These are phyloP conservation scores for Tolypocladium nubicola DNA, from an alignment of 2,329 filamentous ascomycete genomes.

Conservation along the genomic window DNA sequence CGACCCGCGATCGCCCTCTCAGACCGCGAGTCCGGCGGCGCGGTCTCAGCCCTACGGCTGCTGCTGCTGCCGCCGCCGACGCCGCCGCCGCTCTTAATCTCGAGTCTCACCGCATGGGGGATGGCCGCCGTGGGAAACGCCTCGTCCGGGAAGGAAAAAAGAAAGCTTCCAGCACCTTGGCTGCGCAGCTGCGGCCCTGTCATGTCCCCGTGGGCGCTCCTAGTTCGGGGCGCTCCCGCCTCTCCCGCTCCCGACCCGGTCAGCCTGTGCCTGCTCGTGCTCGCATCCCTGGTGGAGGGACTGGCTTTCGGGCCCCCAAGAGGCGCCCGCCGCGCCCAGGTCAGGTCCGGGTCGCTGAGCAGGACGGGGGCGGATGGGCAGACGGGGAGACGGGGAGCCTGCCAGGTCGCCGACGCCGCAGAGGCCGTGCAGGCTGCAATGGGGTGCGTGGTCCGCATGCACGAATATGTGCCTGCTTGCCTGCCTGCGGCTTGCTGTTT, in stretches of 20 bases:
- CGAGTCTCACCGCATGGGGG: conserved; percentile 1
- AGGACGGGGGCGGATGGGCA: neutral
- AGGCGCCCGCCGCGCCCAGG: neutral
- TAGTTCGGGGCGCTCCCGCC: neutral
- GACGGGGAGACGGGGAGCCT: neutral
- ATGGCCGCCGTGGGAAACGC: neutral
- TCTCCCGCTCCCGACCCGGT: neutral
- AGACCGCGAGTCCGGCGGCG: neutral
- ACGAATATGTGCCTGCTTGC: neutral
- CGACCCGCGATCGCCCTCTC: neutral
- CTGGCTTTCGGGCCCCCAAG: neutral
- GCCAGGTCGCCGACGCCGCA: neutral
- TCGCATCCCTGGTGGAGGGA: neutral
- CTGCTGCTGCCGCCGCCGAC: neutral
- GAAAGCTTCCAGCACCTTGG: neutral
- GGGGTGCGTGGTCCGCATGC: neutral
- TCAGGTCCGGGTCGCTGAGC: neutral
- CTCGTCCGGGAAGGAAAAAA: neutral
- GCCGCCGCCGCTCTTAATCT: neutral
- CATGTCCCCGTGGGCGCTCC: neutral
- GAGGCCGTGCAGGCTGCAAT: neutral
- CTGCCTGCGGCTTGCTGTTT: neutral
- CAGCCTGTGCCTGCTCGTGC: neutral
- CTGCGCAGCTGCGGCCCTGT: neutral
- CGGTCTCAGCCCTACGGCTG: conserved; percentile 3